phyloP scores from a whole-genome alignment of 2,329 filamentous ascomycete genomes.

The Kalaharituber pfeilii region DNA sequence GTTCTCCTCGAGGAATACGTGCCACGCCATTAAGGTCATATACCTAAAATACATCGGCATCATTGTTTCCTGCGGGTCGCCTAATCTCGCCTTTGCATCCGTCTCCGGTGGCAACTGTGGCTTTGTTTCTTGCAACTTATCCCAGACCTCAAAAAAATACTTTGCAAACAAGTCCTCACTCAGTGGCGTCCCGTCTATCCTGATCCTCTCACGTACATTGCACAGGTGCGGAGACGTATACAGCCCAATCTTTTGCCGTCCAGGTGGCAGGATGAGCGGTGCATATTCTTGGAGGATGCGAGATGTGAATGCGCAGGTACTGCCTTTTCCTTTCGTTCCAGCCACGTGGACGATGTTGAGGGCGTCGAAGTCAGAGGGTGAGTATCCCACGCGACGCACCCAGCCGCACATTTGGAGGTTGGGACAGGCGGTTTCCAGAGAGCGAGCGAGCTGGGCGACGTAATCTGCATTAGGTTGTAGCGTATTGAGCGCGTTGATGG shows the following conservation, averaged over 20 bases:
- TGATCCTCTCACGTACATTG: conserved; percentile 49
- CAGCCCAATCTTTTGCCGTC: conserved; percentile 39
- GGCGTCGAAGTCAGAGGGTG: conserved; percentile 44
- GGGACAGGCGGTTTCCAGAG: too few relatives aligned
- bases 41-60: conserved; percentile 91
- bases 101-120: conserved; percentile 37
- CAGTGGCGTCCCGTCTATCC: conserved; percentile 42
- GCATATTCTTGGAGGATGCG: conserved; percentile 54
- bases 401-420: conserved; percentile 61
- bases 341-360: conserved; percentile 63
- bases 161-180: conserved; percentile 41
- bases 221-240: conserved; percentile 55
- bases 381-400: conserved; percentile 58
- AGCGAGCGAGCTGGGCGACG: conserved; percentile 55
- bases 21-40: conserved; percentile 73
- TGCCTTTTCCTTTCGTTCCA: conserved; percentile 89
- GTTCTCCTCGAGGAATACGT: conserved; percentile 59
- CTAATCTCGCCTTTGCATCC: too few relatives aligned
- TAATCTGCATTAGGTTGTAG: conserved; percentile 65
- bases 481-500: conserved; percentile 54
- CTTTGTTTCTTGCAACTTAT: conserved; percentile 38
- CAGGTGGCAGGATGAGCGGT: conserved; percentile 21
- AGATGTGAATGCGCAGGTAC: conserved; percentile 67
- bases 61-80: conserved; percentile 24
- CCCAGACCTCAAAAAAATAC: conserved; percentile 54